Evolutionary conservation across 768 basidiomycete species (phyloP).

Genomic region (Amanita rimosa): DNA sequence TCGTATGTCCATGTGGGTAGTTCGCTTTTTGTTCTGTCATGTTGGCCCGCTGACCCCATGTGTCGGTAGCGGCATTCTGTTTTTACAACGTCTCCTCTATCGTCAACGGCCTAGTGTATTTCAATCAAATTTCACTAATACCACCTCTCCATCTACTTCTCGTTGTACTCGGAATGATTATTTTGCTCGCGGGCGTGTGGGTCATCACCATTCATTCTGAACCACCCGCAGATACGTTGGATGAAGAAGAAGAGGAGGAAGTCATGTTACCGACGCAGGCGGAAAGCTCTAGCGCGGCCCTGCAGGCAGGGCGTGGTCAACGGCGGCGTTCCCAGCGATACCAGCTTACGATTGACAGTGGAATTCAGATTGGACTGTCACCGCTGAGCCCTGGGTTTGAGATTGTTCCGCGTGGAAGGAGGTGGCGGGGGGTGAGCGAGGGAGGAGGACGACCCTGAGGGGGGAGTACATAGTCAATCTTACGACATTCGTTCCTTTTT

Average conservation of each 20-base stretch:
- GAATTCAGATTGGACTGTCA: conserved; percentile 68
- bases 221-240: conserved; percentile 20
- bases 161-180: conserved; percentile 63
- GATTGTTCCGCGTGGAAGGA: conserved; percentile 44
- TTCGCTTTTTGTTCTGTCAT: background rate
- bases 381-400: conserved; percentile 71
- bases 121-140: conserved; percentile 72
- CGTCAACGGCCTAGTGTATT: conserved; percentile 83
- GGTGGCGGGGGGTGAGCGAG: conserved; percentile 44
- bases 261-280: conserved; percentile 15
- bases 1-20: conserved; percentile 74
- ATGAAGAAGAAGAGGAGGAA: background rate
- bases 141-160: conserved; percentile 58
- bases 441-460: background rate
- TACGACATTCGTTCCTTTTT: conserved; percentile 10
- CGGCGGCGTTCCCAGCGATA: conserved; percentile 14
- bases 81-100: conserved; percentile 93
- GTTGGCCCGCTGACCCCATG: background rate
- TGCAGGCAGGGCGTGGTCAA: conserved; percentile 8
- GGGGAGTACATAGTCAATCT: background rate
- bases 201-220: conserved; percentile 71
- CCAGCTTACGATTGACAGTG: conserved; percentile 23
- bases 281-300: background rate
- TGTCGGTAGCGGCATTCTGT: conserved; percentile 68
- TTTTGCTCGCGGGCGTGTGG: conserved; percentile 85